Conservation (phyloP, 495 filamentous ascomycete genomes). For the Xylaria intraflava region DNA sequence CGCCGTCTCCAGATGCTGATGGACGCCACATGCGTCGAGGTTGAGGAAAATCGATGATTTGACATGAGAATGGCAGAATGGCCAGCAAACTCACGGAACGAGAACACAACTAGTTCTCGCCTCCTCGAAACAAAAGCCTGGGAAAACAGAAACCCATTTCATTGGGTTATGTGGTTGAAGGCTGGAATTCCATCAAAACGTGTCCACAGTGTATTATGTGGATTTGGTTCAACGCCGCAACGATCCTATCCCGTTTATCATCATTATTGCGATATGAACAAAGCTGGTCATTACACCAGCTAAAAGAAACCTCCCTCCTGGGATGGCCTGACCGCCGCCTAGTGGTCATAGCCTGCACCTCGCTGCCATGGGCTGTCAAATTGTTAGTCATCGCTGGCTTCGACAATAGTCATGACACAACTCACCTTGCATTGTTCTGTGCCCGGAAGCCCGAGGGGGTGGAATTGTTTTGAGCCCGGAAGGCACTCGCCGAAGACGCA, state of each 20-base stretch:
- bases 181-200: conserved; percentile 6
- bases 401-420: neutral
- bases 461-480: conserved; percentile 29
- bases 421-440: conserved; percentile 46
- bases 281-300: conserved; percentile 16
- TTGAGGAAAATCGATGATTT: conserved; percentile 12
- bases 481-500: conserved; percentile 7
- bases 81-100: neutral
- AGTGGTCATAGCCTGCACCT: conserved; percentile 48
- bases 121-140: neutral
- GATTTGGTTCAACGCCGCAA: conserved; percentile 20
- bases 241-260: conserved; percentile 24
- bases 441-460: conserved; percentile 34
- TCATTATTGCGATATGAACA: conserved; percentile 21
- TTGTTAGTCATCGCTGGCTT: conserved; percentile 16
- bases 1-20: conserved; percentile 22
- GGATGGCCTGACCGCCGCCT: conserved; percentile 12
- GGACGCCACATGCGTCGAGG: conserved; percentile 13
- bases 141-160: neutral
- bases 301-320: conserved; percentile 19
- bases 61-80: neutral
- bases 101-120: neutral
- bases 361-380: conserved; percentile 45
- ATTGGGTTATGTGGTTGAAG: neutral
- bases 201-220: conserved; percentile 13